Percentiles rank a stretch among this genome's conserved stretches.
Evolutionary conservation across 2,329 filamentous ascomycete species (phyloP).

Genomic region (Botryotinia convoluta): DNA sequence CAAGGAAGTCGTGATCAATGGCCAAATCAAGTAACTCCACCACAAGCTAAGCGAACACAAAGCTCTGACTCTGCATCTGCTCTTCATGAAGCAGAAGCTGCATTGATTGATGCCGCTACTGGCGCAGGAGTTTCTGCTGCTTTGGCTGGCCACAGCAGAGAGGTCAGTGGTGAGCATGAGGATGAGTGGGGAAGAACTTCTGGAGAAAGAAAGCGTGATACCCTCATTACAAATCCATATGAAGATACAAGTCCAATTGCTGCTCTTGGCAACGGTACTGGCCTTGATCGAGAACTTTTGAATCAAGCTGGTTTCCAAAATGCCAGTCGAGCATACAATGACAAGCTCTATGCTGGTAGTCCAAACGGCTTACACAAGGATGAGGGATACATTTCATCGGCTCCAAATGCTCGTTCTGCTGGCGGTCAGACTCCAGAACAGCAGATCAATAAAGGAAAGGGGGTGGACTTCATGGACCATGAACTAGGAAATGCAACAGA

Average conservation of each 20-base stretch:
- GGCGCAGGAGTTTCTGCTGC: constrained; percentile 54
- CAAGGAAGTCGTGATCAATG: constrained; percentile 46
- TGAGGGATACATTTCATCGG: constrained; percentile 88
- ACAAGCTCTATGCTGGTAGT: constrained; percentile 44
- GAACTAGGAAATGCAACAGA: constrained; percentile 52
- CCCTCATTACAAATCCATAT: constrained; percentile 64
- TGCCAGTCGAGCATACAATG: constrained; percentile 43
- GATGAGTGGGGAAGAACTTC: constrained; percentile 64
- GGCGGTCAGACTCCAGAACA: constrained; percentile 48
- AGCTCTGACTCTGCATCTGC: constrained; percentile 29
- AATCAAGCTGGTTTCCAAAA: constrained; percentile 38
- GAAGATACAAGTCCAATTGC: constrained; percentile 62
- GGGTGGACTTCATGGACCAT: constrained; percentile 50
- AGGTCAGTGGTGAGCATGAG: constrained; percentile 56
- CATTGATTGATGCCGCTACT: constrained; percentile 47
- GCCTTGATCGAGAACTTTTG: constrained; percentile 47
- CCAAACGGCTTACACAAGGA: constrained; percentile 64
- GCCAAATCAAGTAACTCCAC: constrained; percentile 55
- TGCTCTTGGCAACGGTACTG: constrained; percentile 36
- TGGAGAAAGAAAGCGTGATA: constrained; percentile 63
- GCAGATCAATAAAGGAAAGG: constrained; percentile 40
- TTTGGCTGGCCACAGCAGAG: constrained; percentile 52
- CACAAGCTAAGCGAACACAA: constrained; percentile 28
- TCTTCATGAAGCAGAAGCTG: constrained; percentile 39
- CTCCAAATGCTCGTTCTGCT: constrained; percentile 52